phyloP scores from a whole-genome alignment of 2,329 filamentous ascomycete species.

The Trichoderma oligosporum region DNA sequence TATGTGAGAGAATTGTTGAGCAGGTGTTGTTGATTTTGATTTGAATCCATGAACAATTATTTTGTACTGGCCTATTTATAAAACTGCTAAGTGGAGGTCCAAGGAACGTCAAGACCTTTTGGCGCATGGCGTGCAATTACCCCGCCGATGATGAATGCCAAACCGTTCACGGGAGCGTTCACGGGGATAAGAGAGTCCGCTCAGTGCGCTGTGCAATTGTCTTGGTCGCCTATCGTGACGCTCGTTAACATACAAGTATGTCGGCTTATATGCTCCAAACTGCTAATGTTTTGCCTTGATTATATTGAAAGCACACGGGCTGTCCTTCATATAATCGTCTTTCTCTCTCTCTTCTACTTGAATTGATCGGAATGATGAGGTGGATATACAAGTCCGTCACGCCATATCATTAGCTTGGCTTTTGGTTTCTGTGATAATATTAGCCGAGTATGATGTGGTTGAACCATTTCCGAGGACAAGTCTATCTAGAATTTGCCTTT shows the following conservation, averaged over 20 bases:
- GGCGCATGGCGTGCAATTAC: conserved; percentile 18
- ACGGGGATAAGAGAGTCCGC: not conserved
- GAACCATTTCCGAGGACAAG: too few species aligned
- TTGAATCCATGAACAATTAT: not conserved
- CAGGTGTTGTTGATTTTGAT: not conserved
- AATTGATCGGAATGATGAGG: not conserved
- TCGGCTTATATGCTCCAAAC: too few species aligned
- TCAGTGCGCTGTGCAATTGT: not conserved
- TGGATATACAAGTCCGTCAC: not conserved
- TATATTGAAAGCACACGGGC: too few species aligned
- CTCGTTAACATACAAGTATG: not conserved
- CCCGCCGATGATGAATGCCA: conserved; percentile 12
- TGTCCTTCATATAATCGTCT: not conserved
- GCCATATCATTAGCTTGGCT: conserved; percentile 8
- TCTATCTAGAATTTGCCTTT: too few species aligned
- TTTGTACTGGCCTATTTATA: conserved; percentile 15
- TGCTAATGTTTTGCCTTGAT: not conserved
- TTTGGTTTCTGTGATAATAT: not conserved
- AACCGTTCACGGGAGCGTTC: not conserved
- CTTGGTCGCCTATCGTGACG: not conserved
- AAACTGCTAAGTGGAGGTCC: conserved; percentile 13
- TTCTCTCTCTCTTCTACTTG: not conserved
- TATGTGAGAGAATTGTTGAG: not conserved
- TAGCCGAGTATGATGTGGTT: not conserved
- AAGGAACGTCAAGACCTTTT: conserved; percentile 3